Base-by-base conservation (phyloP, 768 basidiomycete genomes). In the Mrakia frigida region DNA sequence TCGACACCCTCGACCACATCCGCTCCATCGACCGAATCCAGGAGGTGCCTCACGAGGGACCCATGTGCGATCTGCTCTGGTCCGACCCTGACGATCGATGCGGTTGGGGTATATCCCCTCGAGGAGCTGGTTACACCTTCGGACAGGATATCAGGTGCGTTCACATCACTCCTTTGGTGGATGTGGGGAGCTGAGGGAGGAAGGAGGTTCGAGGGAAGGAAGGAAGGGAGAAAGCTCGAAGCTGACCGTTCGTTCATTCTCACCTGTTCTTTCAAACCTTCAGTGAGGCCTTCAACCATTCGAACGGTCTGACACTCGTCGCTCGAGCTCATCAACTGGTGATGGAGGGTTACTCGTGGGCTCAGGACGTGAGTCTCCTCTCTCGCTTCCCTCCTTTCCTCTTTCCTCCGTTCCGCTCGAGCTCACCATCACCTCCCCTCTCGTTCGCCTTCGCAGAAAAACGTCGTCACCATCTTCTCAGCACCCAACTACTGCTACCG, bases 401-500 rank as follows among this genome's bases (percentile, higher is more conserved):
- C 41, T 43, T 2, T 46, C 63, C 41, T 41, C 35, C 13, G 10
- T 28, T 4, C 3, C 25, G 3, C 53, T n/a, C 9, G 23, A 39
- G 37, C 73, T 74, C 35, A 74, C 53, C 11, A n/a, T 7, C 10
- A 3, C 25, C 46, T 6, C n/a, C 33, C 18, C 25, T 41, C 43
- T 46, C 35, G 23, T 41, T 14, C 18, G n/a, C n/a, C 53, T 52
- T 67, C 18, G n/a, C 39, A 76, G 75, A 78, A 78, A 74, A 98
- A 98, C 83, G 96, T 99, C 33, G 96, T 99, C 79, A 99, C 96
- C 60, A 98, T 99, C 83, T 99, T 98, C 87, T 98, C 95, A 79
- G 97, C 97, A 80, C 97, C 97, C 60, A 99, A 99, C 86, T 99
- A 98, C 85, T 99, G 96, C 85, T 99, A 99, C 87, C 88, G 97